Conservation (phyloP, 129 eudicot genomes). For the Pulicaria dysenterica region DNA sequence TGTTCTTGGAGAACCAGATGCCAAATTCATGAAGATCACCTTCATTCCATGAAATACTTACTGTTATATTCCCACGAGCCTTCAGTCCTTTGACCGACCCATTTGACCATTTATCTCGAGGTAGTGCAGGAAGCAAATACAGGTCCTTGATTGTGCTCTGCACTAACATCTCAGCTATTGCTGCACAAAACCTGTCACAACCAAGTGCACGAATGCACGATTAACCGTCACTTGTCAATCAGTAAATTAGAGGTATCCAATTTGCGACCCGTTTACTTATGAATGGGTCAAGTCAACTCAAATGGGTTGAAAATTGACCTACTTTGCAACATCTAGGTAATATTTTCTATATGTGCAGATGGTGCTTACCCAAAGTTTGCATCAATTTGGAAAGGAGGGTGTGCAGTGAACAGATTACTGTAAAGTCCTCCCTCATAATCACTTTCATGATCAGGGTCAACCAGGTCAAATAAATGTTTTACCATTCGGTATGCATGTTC, state of each 20-base stretch:
- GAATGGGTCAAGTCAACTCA: not conserved
- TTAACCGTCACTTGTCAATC: not conserved
- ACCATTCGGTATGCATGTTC: constrained; percentile 86
- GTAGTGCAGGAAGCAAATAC: constrained; percentile 88
- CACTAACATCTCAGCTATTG: constrained; percentile 89
- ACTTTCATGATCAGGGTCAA: constrained; percentile 70
- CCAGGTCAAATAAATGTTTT: constrained; percentile 81
- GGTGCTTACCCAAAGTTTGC: constrained; percentile 82
- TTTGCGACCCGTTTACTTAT: not conserved
- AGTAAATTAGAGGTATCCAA: not conserved
- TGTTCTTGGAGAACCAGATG: constrained; percentile 48
- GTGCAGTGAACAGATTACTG: constrained; percentile 82
- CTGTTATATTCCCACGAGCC: constrained; percentile 80
- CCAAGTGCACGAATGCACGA: not conserved
- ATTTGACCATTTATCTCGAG: constrained; percentile 75
- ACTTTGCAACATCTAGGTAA: not conserved
- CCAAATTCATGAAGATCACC: constrained; percentile 79
- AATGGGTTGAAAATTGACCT: not conserved
- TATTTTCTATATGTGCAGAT: not conserved
- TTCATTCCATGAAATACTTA: constrained; percentile 71
- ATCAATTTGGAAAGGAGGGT: constrained; percentile 96
- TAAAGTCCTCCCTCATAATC: constrained; percentile 84
- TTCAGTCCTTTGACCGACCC: constrained; percentile 84
- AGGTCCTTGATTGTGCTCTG: constrained; percentile 77
- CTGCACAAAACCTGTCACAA: constrained; percentile 67